phyloP scores from a whole-genome alignment of 257 asterid genomes.

The Marsdenia floribunda region DNA sequence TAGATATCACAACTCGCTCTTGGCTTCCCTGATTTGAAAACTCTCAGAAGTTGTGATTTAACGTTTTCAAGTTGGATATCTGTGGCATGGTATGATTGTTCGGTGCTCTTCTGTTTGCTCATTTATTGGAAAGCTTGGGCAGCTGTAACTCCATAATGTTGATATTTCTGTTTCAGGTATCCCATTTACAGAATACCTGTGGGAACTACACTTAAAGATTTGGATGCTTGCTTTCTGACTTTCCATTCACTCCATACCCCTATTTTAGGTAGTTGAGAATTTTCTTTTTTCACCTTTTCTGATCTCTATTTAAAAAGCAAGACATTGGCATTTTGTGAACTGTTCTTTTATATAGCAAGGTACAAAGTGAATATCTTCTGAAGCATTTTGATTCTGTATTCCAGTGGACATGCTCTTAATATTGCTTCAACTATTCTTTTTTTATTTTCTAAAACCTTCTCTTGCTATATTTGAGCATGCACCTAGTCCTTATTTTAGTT shows the following conservation, averaged over 20 bases:
- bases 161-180: conserved; percentile 46
- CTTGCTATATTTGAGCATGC: not conserved
- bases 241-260: conserved; percentile 89
- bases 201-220: conserved; percentile 77
- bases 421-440: not conserved
- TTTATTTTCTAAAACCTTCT: not conserved
- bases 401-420: not conserved
- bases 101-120: not conserved
- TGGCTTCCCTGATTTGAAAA: conserved; percentile 65
- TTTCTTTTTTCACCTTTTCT: not conserved
- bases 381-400: not conserved
- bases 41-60: conserved; percentile 78
- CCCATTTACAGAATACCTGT: conserved; percentile 97
- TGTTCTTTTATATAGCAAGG: not conserved
- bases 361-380: not conserved
- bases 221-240: conserved; percentile 92
- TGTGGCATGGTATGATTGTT: conserved; percentile 69
- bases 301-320: not conserved
- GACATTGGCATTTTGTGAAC: not conserved
- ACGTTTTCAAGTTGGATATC: conserved; percentile 90
- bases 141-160: not conserved
- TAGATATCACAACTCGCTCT: conserved; percentile 72
- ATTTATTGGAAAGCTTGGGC: not conserved
- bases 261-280: conserved; percentile 42
- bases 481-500: not conserved